These are phyloP conservation scores for Solanum etuberosum DNA, from an alignment of 257 asterid genomes.

Conservation along the genomic window DNA sequence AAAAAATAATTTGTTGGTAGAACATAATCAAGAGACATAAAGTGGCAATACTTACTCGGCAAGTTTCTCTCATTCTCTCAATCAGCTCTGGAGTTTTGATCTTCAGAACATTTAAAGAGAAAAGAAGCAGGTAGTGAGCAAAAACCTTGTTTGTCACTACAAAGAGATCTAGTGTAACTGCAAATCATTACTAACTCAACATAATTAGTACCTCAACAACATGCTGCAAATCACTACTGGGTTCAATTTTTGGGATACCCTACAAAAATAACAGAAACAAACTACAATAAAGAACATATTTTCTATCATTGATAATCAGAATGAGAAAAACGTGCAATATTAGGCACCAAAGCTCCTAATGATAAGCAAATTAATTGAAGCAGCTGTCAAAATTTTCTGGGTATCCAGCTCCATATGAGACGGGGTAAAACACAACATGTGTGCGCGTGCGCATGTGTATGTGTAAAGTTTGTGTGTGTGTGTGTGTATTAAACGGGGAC, in stretches of 20 bases:
- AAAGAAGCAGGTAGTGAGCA: conserved; percentile 7
- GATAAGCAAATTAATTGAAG: background rate
- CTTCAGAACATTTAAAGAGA: conserved; percentile 33
- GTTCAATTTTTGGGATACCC: conserved; percentile 95
- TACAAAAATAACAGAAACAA: conserved; percentile 10
- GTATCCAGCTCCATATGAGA: background rate
- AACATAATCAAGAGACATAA: background rate
- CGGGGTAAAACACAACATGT: background rate
- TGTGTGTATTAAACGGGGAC: background rate
- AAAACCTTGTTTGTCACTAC: background rate
- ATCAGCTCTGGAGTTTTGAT: conserved; percentile 84
- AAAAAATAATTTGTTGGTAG: background rate
- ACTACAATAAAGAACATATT: background rate
- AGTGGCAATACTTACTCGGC: conserved; percentile 56
- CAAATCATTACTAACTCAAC: conserved; percentile 1
- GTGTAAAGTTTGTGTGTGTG: background rate
- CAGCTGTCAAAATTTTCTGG: background rate
- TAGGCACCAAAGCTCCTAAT: background rate
- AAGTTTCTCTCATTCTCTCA: conserved; percentile 81
- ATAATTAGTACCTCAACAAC: conserved; percentile 66
- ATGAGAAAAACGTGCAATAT: background rate
- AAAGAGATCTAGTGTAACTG: background rate
- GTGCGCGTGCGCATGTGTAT: background rate
- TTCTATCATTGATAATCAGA: background rate
- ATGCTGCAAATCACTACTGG: conserved; percentile 82